These are phyloP conservation scores for Raffaelea deltoideospora DNA, from an alignment of 2,329 filamentous ascomycete species.

Conservation along the genomic window DNA sequence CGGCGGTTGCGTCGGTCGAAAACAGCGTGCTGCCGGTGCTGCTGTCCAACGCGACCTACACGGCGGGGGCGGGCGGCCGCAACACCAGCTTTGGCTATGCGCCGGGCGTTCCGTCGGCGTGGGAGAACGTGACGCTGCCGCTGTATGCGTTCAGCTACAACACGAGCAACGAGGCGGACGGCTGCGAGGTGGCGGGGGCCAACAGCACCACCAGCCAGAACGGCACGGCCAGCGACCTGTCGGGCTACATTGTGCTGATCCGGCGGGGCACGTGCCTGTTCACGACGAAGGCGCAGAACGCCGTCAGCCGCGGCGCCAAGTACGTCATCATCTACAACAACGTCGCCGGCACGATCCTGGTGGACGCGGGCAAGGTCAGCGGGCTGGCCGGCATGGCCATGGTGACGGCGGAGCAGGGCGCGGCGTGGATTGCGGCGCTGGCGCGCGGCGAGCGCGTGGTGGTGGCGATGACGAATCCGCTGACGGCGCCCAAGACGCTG, in stretches of 20 bases:
- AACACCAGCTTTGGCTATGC: constrained; percentile 27
- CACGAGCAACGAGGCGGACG: constrained; percentile 33
- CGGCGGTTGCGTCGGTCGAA: constrained; percentile 34
- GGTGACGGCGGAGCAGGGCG: constrained; percentile 25
- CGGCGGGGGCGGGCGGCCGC: constrained; percentile 14
- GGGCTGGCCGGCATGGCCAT: constrained; percentile 24
- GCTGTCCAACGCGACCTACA: constrained; percentile 24
- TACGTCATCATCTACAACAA: constrained; percentile 51
- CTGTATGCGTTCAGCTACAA: constrained; percentile 25
- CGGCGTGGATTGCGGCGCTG: constrained; percentile 26
- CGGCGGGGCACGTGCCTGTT: constrained; percentile 44
- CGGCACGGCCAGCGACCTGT: constrained; percentile 45
- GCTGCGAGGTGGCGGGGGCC: too few relatives aligned
- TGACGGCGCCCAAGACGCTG: constrained; percentile 20
- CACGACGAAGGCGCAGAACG: constrained; percentile 35
- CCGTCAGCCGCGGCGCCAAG: constrained; percentile 37
- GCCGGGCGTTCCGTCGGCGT: constrained; percentile 23
- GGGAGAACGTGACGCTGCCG: constrained; percentile 27
- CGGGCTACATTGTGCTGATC: constrained; percentile 41
- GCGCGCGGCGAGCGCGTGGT: constrained; percentile 26
- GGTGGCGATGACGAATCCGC: constrained; percentile 27
- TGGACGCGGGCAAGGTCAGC: constrained; percentile 17
- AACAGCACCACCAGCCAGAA: too few relatives aligned
- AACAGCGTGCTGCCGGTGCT: constrained; percentile 27
- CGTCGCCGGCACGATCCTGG: constrained; percentile 18